Base-by-base conservation (phyloP, 2,329 filamentous ascomycete genomes). In the Fusarium buharicum region DNA sequence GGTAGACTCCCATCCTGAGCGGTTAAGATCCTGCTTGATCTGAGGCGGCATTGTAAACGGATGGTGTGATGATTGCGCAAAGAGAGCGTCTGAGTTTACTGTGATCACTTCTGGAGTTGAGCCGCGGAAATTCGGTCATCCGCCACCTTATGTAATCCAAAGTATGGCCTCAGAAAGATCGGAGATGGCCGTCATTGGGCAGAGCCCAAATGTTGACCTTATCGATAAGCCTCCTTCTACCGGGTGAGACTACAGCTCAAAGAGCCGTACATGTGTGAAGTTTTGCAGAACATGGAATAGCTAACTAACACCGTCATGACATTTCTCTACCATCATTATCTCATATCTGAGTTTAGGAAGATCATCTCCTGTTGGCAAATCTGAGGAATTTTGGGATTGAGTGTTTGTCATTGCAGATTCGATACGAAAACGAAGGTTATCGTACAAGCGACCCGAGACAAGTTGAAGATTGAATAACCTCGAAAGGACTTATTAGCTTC, bases 21-120 rank as follows among this genome's bases (percentile, higher is more conserved):
- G 87, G 79, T 98, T 97, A 41, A 97, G 84, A 74, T 97, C 93
- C 75, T 96, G 91, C 77, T 98, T 97, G 75, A 97, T 97, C 76
- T 97, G 93, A 12, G 93, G 90, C 53, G 91, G 90, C 88, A 96
- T 94, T 53, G 50, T 60, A 64, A 34, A 49, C 50, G 51, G 20
- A 43, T 64, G 59, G 58, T 56, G 43, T 61, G 66, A 67, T 65
- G 48, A 41, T 50, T 56, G 62, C 62, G 55, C 47, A 53, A 38
- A 52, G 59, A 56, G 53, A 39, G 48, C 53, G 53, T 20, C 49
- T 36, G 33, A 27, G 41, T 63, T 55, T 57, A 52, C 61, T 50
- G 53, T 62, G 56, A 68, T 54, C 45, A 56, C 59, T 66, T 69
- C 68, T 68, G 60, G 62, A 55, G 67, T 70, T 61, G 62, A 62